Conservation (phyloP, 2,329 filamentous ascomycete genomes). For the Sporothrix pallida region DNA sequence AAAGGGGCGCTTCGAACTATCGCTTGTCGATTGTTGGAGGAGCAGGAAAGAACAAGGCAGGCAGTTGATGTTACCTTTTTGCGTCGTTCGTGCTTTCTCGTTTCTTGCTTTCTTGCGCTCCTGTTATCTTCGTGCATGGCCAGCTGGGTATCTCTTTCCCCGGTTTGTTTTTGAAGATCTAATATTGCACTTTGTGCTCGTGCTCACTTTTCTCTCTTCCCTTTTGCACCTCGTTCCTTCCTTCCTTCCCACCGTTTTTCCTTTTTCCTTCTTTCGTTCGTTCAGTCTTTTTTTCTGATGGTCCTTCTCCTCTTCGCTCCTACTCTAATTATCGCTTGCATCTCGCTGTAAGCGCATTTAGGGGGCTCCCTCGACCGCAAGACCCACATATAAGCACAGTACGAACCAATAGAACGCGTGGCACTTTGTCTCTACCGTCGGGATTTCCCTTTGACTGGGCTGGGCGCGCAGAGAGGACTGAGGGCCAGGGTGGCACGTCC, state of each 20-base stretch:
- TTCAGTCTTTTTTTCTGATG: neutral
- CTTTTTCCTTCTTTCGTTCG: neutral
- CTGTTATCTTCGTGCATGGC: neutral
- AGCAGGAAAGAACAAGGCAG: neutral
- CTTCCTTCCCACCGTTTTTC: neutral
- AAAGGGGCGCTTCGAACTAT: constrained; percentile 20
- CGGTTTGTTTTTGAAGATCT: neutral
- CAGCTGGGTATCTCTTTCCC: neutral
- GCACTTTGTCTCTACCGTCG: constrained; percentile 23
- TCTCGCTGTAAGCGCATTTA: constrained; percentile 24
- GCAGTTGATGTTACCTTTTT: constrained; percentile 6
- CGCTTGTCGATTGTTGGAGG: neutral
- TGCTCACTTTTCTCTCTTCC: neutral
- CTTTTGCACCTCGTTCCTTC: neutral
- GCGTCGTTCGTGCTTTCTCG: constrained; percentile 8
- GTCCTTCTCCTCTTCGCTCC: constrained; percentile 2
- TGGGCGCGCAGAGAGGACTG: constrained; percentile 7
- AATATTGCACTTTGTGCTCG: constrained; percentile 13
- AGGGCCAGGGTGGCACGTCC: constrained; percentile 22
- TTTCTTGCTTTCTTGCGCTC: neutral
- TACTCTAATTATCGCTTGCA: constrained; percentile 11
- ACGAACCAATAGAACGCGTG: constrained; percentile 27
- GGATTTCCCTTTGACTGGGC: constrained; percentile 19
- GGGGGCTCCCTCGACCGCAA: neutral
- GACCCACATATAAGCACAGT: neutral